Base-by-base conservation (phyloP, 306 rosid species). In the Hylodesmum podocarpum region DNA sequence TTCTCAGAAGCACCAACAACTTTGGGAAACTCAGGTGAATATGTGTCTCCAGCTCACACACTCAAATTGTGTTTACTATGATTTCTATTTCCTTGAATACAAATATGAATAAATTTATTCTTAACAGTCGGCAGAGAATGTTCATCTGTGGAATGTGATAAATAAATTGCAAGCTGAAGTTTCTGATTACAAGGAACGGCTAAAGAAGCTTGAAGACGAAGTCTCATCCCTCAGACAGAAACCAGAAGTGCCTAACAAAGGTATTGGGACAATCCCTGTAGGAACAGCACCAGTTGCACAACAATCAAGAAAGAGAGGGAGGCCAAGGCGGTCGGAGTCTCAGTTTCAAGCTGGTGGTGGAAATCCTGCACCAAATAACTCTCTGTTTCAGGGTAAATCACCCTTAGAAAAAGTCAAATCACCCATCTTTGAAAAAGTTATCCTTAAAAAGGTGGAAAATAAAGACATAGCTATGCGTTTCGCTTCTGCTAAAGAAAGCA, bases 11-110 rank as follows among this genome's bases (percentile, higher is more conserved):
- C 87, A 88, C 78, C 84, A 86, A 36, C 78, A 74, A 81, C 85
- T 90, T 24, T 88, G 90, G 92, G 87, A 78, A 64, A 86, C 85
- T 69, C 89, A 85, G 84, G 91, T 85, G 50, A 72, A 68, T 51
- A 57, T 33, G 31, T 34, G 37, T 73, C 67, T 25, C 77, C 44
- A 34, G 12, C 41, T 66, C 76, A 51, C 9, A 16, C 47, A 62
- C 46, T 18, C 46, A 18, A 66, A 53, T 44, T 31, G 57, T 79
- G 19, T 19, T 47, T 29, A 49, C 39, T 69, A 16, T 59, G 53
- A 47, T 43, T 53, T 65, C 29, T 31, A 8, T 50, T 73, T 3
- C 58, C 41, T 54, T 43, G 18, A 66, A 29, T 75, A 13, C 33
- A 69, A 15, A 50, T 53, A 64, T 73, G 47, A 84, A 50, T 27